Conservation (phyloP, 768 basidiomycete species). For the Amanita molliuscula region DNA sequence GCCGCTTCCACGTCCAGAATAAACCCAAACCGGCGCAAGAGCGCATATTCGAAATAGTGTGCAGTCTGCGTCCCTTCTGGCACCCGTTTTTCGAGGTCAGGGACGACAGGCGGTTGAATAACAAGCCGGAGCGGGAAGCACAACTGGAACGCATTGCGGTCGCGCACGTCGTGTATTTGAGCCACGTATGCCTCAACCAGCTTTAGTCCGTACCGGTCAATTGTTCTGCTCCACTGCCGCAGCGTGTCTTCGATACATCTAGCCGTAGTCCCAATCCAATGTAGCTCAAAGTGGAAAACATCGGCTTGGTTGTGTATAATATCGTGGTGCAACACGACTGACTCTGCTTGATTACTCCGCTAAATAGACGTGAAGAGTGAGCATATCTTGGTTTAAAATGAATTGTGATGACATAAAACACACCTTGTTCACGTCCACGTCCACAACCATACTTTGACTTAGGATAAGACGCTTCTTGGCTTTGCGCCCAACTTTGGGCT, state of each 20-base stretch:
- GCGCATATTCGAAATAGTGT: constrained; percentile 74
- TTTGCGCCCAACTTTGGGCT: constrained; percentile 27
- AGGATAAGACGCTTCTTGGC: constrained; percentile 57
- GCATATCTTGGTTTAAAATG: constrained; percentile 2
- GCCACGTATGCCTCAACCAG: constrained; percentile 91
- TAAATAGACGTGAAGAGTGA: constrained; percentile 13
- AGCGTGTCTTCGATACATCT: constrained; percentile 85
- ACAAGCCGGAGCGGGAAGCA: constrained; percentile 78
- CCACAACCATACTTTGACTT: constrained; percentile 84
- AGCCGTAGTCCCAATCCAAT: constrained; percentile 94
- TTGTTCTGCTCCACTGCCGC: constrained; percentile 68
- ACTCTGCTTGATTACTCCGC: constrained; percentile 83
- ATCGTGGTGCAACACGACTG: constrained; percentile 85
- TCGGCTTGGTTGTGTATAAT: constrained; percentile 92
- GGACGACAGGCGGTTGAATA: constrained; percentile 60
- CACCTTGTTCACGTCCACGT: constrained; percentile 73
- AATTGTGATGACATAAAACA: constrained; percentile 3
- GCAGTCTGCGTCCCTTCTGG: constrained; percentile 54
- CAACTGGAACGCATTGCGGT: constrained; percentile 85
- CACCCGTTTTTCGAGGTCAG: constrained; percentile 56
- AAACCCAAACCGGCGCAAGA: constrained; percentile 71
- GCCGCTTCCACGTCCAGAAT: constrained; percentile 77
- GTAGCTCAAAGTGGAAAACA: constrained; percentile 93
- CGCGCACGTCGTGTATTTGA: constrained; percentile 80
- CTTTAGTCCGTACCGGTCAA: constrained; percentile 84